Evolutionary conservation across 2,329 filamentous ascomycete genomes (phyloP), one percentile per base, ranked within the genome.

Genomic region (Pseudopyrenochaeta lycopersici): DNA sequence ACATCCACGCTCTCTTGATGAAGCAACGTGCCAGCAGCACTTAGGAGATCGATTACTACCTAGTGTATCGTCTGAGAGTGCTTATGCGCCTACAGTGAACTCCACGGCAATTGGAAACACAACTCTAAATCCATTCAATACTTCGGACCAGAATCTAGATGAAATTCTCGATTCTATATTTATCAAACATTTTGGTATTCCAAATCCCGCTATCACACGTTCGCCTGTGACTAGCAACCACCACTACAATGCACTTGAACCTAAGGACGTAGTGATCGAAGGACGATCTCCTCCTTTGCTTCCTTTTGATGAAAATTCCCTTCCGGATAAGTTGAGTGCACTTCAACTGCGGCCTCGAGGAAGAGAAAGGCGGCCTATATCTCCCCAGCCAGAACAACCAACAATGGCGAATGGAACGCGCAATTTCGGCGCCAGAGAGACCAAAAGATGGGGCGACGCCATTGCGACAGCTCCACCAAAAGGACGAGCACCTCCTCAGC

Each of bases 391-490:
- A 7, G 12, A 15, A n/a, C 1, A 21, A 7, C 29, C 17, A 27
- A 32, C 35, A 31, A 15, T 11, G 23, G 17, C 45, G 30, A 0
- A 27, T 4, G 32, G 1, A 18, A 53, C 12, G 3, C 43, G 20
- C 9, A 3, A 30, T 2, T 9, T 23, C 1, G 17, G 17, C 14
- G 41, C 50, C 20, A 49, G 42, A 21, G 27, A 32, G 17, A 33
- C 41, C 20, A 54, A 54, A 17, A 49, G 20, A 29, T 50, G 50
- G 46, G 10, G 46, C 7, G 54, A 20, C 11, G 32, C 40, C 7
- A 14, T 20, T 27, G 27, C n/a, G 10, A 33, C 14, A 18, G 18
- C 42, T 11, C 49, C 43, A 17, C 44, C 49, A 2, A 41, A 12
- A 41, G 31, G 23, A 14, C 49, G 39, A 12, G 12, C 18, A 14